Evolutionary conservation across 768 basidiomycete species (phyloP), one percentile per base, ranked within the genome.

Genomic region (Strobilomyces dryophilus): DNA sequence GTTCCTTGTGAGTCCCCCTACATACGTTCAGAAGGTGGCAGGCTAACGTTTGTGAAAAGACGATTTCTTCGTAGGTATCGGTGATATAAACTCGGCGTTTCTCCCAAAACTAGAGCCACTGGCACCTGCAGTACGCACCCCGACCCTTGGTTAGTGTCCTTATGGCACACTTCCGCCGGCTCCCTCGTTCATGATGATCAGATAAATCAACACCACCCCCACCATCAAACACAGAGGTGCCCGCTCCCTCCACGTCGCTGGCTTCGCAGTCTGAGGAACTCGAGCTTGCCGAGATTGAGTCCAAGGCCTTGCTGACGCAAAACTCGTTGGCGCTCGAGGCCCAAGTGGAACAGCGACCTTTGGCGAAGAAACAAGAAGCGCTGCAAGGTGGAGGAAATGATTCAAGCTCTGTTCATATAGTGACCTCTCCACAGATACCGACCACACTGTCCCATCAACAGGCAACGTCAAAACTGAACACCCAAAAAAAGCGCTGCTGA

Each of bases 61-160:
- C 63, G 95, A 98, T 65, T 99, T 99, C 73, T 99, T 98, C 65
- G 79, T 97, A 54, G 95, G 95, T 15, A 98, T 95, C 57, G 97
- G 97, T 46, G 97, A 99, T 72, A 99, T 99, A 69, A 99, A 99
- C 68, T 91, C 92, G 5, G 80, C 93, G 0, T 95, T 95, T 72
- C 76, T 97, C 18, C 94, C 94, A 29, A 92, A 92, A 69, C 61
- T 85, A 47, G 78, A 85, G 56, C 76, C 85, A 15, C 45, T 72
- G 9, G 46, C 68, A 14, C 66, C 69, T 32, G 14, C 61, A 35
- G 57, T 62, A 21, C 64, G 61, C 10, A 27, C 58, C 20, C 56
- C 66, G 32, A 62, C 64, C 40, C 52, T 53, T 21, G 59, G 68
- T 60, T n/a, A 58, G 66, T 61, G 42, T 54, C 26, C 17, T 24